Percentiles rank a stretch among this genome's conserved stretches.
These are phyloP conservation scores for Candida rishiriensis DNA, from an alignment of 805 yeast genomes.

Conservation along the genomic window DNA sequence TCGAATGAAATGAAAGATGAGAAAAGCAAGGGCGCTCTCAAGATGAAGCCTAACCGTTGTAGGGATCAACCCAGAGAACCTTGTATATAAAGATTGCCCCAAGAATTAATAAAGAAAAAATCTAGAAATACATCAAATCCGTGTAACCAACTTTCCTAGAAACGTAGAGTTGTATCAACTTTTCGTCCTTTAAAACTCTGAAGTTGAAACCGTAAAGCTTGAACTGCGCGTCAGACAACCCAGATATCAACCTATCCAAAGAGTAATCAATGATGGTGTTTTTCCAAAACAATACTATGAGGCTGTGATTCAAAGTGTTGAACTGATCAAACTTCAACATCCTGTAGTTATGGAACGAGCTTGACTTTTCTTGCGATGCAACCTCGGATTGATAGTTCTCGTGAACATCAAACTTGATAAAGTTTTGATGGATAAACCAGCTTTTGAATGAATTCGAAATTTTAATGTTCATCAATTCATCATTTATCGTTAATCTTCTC, in stretches of 20 bases:
- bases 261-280: conserved; percentile 13
- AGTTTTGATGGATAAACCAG: conserved; percentile 23
- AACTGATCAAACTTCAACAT: conserved; percentile 17
- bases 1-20: too few species aligned
- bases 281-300: conserved; percentile 24
- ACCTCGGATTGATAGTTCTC: conserved; percentile 18
- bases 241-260: conserved; percentile 8
- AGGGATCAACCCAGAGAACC: too few species aligned
- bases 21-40: too few species aligned
- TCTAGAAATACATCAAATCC: conserved; percentile 17
- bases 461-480: conserved; percentile 18
- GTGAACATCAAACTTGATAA: conserved; percentile 14
- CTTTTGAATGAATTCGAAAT: conserved; percentile 18
- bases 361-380: conserved; percentile 14
- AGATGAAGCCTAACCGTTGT: too few species aligned
- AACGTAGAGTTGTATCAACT: conserved; percentile 18
- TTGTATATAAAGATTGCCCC: too few species aligned
- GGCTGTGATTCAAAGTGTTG: conserved; percentile 10
- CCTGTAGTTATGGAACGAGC: conserved; percentile 14
- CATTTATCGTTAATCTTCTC: conserved; percentile 17
- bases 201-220: conserved; percentile 27
- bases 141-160: conserved; percentile 17
- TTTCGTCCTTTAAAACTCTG: conserved; percentile 9
- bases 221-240: conserved; percentile 3
- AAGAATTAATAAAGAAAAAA: too few species aligned